phyloP scores from a whole-genome alignment of 805 yeast species.

The Monosporozyma aquatica region DNA sequence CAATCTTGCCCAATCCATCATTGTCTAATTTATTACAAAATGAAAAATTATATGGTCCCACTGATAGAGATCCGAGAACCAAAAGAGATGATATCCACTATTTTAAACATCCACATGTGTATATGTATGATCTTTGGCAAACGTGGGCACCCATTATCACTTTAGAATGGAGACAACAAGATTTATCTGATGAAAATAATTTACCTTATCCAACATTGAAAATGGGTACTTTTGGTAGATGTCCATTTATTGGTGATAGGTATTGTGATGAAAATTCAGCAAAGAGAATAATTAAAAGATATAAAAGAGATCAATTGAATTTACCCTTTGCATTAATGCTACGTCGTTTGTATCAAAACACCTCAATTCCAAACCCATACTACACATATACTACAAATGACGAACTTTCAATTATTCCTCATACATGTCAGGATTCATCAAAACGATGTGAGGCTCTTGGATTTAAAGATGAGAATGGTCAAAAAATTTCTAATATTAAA shows the following conservation, averaged over 20 bases:
- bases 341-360: slow-evolving; percentile 25
- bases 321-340: slow-evolving; percentile 26
- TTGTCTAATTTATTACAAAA: slow-evolving; percentile 63
- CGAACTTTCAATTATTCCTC: slow-evolving; percentile 18
- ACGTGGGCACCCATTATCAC: slow-evolving; percentile 70
- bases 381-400: slow-evolving; percentile 3
- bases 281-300: slow-evolving; percentile 26
- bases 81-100: slow-evolving; percentile 77
- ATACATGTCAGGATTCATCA: slow-evolving; percentile 18
- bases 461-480: not conserved
- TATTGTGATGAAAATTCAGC: slow-evolving; percentile 23
- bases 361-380: slow-evolving; percentile 17
- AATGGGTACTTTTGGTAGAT: slow-evolving; percentile 46
- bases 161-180: slow-evolving; percentile 63
- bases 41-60: slow-evolving; percentile 78
- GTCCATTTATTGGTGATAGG: slow-evolving; percentile 69
- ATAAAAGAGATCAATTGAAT: slow-evolving; percentile 25
- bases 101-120: slow-evolving; percentile 64
- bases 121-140: slow-evolving; percentile 73
- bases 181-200: slow-evolving; percentile 29
- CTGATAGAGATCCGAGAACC: slow-evolving; percentile 81
- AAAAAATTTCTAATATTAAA: not conserved
- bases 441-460: slow-evolving; percentile 15
- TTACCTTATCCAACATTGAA: slow-evolving; percentile 30
- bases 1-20: slow-evolving; percentile 27